Base-by-base conservation (phyloP, 73 alveolate species). In the Effrenium voratum region DNA sequence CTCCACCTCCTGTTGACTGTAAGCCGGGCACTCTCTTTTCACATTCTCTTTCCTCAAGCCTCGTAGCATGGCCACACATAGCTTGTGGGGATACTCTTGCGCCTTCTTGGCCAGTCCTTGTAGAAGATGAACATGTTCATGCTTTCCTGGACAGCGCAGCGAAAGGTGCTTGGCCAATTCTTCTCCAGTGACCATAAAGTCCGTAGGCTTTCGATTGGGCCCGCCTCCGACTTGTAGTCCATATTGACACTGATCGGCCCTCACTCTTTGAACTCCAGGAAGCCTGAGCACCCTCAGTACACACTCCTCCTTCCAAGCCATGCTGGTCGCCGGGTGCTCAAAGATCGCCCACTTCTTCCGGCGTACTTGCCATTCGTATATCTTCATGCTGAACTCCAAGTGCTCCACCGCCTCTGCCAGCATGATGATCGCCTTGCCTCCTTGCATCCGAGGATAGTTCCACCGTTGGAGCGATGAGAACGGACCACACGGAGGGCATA, bases 161-260 rank as follows among this genome's bases (percentile, higher is more conserved):
- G 50, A 3, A 5, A 72, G 82, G 26, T 12, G 26, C 26, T 49
- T 22, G 5, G 82, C 82, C 82, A 72, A 5, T 22, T 5, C 49
- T 22, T 72, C 82, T 24, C 82, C 82, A 26, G 24, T 72, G 49
- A 72, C 82, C 82, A 72, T 72, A 49, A 72, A 72, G 34, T 72
- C 82, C 19, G 82, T 72, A 13, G 82, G 45, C 49, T 34, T 72
- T 26, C 34, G 8, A 36, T 16, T 32, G 8, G 77, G 77, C 34
- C 34, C 82, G 3, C 49, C 45, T 52, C 19, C 19, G 34, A 72
- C 82, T 72, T 5, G 15, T 8, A 72, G 49, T 5, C 82, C 82
- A 34, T 32, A 72, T 34, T 72, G 50, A 26, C 82, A 72, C 34
- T 72, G 82, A 34, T 72, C 82, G 24, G 44, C 82, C 5, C 82